These are phyloP conservation scores for Aspergillus diversus DNA, from an alignment of 495 filamentous ascomycete genomes.

Conservation along the genomic window DNA sequence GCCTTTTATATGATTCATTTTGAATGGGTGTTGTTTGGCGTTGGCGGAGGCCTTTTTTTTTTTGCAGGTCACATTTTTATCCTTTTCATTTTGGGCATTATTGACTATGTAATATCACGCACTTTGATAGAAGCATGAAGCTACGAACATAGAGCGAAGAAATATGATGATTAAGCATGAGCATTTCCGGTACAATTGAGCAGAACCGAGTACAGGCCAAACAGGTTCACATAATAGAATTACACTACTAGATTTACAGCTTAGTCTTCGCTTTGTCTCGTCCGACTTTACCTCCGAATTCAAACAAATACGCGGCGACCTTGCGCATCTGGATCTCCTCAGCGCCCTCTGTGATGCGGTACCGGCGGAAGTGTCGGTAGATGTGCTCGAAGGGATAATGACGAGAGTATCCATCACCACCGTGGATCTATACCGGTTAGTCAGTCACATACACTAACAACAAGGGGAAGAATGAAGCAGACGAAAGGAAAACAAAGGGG, in stretches of 20 bases:
- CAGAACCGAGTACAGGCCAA: too few relatives aligned
- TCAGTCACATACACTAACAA: background rate
- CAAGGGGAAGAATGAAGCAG: background rate
- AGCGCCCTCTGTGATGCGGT: conserved; percentile 54
- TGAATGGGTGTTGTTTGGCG: background rate
- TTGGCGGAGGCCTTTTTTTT: background rate
- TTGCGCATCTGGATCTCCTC: conserved; percentile 56
- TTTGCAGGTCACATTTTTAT: background rate
- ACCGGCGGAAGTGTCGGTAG: conserved; percentile 54
- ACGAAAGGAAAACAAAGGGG: background rate
- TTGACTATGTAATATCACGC: conserved; percentile 1
- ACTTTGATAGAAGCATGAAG: background rate
- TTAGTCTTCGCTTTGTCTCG: conserved; percentile 13
- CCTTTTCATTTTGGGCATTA: background rate
- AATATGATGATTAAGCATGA: background rate
- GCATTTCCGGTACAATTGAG: too few relatives aligned
- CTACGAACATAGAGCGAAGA: background rate
- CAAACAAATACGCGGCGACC: conserved; percentile 50
- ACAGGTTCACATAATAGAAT: too few relatives aligned
- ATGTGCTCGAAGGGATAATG: conserved; percentile 57
- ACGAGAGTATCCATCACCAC: conserved; percentile 52
- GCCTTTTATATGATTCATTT: background rate
- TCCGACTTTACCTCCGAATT: conserved; percentile 32
- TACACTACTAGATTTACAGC: conserved; percentile 2
- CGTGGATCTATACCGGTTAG: conserved; percentile 45